Evolutionary conservation across 495 filamentous ascomycete genomes (phyloP), one percentile per base, ranked within the genome.

Genomic region (Neurospora sp.): DNA sequence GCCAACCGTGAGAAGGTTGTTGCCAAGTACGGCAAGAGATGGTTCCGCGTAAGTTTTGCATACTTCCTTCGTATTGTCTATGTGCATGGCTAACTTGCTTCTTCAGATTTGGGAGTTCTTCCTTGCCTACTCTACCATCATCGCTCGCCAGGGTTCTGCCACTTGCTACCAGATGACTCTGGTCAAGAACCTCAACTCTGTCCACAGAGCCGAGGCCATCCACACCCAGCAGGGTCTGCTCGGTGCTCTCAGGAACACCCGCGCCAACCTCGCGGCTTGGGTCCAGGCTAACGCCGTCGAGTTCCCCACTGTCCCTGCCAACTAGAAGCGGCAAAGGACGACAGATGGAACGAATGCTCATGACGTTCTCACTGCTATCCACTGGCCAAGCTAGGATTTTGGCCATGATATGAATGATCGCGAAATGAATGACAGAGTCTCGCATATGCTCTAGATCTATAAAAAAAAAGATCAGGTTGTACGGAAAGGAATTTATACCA

Each of bases 111-210:
- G 96, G 96, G 95, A 98, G 81, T 98, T 89, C 86, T 99, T 99
- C 91, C 90, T 99, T 75, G 93, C 96, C 70, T 91, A 89, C 78
- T 93, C 94, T 4, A 97, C 93, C 78, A 98, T 99, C 83, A 90
- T 91, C 80, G 94, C 95, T 39, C 91, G 96, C 77, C 96, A 99
- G 83, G 96, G 96, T 73, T 87, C 86, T 76, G 96, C 96, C 69
- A 94, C 94, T 59, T 98, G 96, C 88, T 99, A 91, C 86, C 96
- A 98, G 85, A 94, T 99, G 81, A 92, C 89, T 20, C 83, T 96
- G 69, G 93, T 97, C 82, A 99, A 99, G 91, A 99, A 98, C 83
- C 88, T 98, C 85, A 99, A 99, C 86, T 93, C 93, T 37, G 96
- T 91, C 71, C 96, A 99, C 85, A 92, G 96, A 75, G 83, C 97